Evolutionary conservation across 129 eudicot genomes (phyloP), one percentile per base, ranked within the genome.

Genomic region (Flaveria ramosissima): DNA sequence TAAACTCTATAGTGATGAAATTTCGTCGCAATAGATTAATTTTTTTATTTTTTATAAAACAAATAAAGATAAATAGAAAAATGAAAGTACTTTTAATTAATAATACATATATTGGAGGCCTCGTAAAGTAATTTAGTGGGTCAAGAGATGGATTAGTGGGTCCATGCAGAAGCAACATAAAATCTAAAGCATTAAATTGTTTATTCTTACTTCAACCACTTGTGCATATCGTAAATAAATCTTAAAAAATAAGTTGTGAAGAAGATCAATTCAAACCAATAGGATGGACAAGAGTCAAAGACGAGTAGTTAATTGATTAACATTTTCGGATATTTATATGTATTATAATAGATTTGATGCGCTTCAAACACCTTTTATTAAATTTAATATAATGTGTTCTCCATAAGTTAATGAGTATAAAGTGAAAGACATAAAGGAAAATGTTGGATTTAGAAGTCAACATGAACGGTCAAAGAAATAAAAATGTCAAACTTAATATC

Each of bases 251-350:
- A 15, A 52, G 59, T 52, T 52, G 21, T n/a, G 45, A 27, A 13
- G 69, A 24, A 60, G 67, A 63, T 30, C 69, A 27, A 63, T 63
- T 63, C 69, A 30, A 63, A 63, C 69, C 69, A 63, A 30, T 63
- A 63, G 43, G 45, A 30, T 15, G 4, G 43, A 27, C 7, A 43
- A 63, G 11, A 63, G 45, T 63, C 41, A 63, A 63, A 27, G 20
- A 27, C 16, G 69, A 63, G 17, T 63, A 30, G 12, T 63, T 27
- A 62, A 62, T 27, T 13, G 30, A 26, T 30, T 27, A 63, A 14
- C 68, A 13, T 62, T 63, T 63, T 8, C 26, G 20, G 3, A 17
- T 19, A 17, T 55, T 17, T 17, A 55, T 6, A 17, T 19, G 13
- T 9, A 8, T 55, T 55, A 1, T 10, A 55, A 55, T 55, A 55